These are phyloP conservation scores for Vaccinium myrtillus DNA, from an alignment of 148 eudicot genomes.

Conservation along the genomic window DNA sequence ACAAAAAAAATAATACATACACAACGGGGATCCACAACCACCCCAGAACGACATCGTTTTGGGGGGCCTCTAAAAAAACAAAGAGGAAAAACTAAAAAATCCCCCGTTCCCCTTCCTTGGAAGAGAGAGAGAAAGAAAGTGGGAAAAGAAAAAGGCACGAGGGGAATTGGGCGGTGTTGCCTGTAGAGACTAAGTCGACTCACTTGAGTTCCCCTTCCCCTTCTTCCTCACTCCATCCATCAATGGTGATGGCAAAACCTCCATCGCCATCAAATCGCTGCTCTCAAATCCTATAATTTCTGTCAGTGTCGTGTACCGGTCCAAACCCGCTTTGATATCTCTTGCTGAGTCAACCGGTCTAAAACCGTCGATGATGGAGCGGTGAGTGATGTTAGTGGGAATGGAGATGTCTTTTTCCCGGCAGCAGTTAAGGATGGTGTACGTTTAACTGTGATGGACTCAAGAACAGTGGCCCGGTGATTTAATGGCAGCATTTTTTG, in stretches of 20 bases:
- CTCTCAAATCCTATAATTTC: slow-evolving; percentile 9
- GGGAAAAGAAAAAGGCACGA: no score
- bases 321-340: background rate
- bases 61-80: no score
- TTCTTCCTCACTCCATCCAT: background rate
- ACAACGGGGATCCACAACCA: no score
- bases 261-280: background rate
- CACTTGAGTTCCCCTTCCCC: background rate
- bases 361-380: background rate
- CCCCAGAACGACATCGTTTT: no score
- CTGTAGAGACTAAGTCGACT: no score
- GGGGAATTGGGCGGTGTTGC: no score
- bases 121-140: no score
- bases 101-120: no score
- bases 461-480: background rate
- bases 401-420: background rate
- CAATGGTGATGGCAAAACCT: background rate
- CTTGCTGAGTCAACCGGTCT: background rate
- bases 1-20: no score
- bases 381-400: background rate
- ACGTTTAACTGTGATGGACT: background rate
- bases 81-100: no score
- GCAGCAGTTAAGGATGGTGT: no score
- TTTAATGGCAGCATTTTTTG: background rate
- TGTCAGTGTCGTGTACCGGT: background rate